Percentiles rank a stretch among this genome's conserved stretches.
These are phyloP conservation scores for Craterostigma plantagineum DNA, from an alignment of 257 asterid genomes.

Conservation along the genomic window DNA sequence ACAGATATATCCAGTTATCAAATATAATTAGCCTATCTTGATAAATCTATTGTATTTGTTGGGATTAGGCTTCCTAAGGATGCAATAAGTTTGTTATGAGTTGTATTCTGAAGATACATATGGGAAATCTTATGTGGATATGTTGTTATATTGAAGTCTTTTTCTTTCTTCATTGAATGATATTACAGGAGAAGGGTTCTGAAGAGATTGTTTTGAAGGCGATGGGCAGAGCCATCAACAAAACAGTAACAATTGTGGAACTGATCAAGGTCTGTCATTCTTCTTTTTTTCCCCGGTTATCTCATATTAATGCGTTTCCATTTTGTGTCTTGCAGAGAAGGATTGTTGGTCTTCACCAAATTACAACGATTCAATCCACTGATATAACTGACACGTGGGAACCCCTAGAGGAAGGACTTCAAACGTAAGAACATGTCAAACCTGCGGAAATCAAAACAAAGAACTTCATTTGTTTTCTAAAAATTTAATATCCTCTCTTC, in stretches of 20 bases:
- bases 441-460: not conserved
- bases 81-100: too few relatives aligned
- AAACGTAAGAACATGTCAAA: slow-evolving; percentile 33
- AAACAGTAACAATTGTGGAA: slow-evolving; percentile 53
- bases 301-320: not conserved
- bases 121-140: too few relatives aligned
- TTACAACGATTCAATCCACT: too few relatives aligned
- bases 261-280: slow-evolving; percentile 33
- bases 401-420: slow-evolving; percentile 96
- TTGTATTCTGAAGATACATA: too few relatives aligned
- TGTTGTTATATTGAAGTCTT: not conserved
- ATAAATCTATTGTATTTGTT: too few relatives aligned
- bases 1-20: too few relatives aligned
- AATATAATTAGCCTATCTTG: too few relatives aligned
- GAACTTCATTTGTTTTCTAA: not conserved
- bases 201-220: slow-evolving; percentile 52
- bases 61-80: not conserved
- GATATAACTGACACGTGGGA: slow-evolving; percentile 27
- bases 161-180: not conserved
- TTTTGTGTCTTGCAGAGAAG: slow-evolving; percentile 24
- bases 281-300: not conserved
- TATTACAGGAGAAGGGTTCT: slow-evolving; percentile 37
- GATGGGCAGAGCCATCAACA: slow-evolving; percentile 71
- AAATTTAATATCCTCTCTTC: not conserved
- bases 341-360: slow-evolving; percentile 13